Conservation (phyloP, 768 basidiomycete genomes). For the Myochromella boudieri region DNA sequence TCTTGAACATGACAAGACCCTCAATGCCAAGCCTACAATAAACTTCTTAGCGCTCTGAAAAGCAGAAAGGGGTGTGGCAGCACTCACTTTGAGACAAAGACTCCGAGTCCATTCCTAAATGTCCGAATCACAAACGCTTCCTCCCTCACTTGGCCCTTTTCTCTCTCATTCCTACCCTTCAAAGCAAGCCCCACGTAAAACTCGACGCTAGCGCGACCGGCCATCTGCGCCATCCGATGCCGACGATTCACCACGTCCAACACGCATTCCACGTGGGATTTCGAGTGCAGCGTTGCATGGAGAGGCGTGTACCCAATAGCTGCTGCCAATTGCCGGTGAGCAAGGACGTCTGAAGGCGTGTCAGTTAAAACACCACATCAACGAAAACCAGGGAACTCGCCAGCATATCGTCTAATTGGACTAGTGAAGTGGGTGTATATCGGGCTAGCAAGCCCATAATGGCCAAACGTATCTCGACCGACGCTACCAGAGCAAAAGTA, state of each 20-base stretch:
- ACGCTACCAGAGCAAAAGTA: slow-evolving; percentile 98
- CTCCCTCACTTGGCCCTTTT: slow-evolving; percentile 54
- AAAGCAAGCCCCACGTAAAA: slow-evolving; percentile 95
- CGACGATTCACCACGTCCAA: slow-evolving; percentile 86
- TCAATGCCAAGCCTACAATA: slow-evolving; percentile 81
- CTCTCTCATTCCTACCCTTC: slow-evolving; percentile 59
- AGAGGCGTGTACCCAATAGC: slow-evolving; percentile 83
- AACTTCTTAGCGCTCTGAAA: too few species aligned
- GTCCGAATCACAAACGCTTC: slow-evolving; percentile 93
- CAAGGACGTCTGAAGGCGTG: slow-evolving; percentile 71
- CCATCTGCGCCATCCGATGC: slow-evolving; percentile 98
- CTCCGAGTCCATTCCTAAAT: slow-evolving; percentile 94
- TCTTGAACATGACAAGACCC: slow-evolving; percentile 93
- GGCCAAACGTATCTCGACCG: slow-evolving; percentile 87
- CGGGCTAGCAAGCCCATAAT: slow-evolving; percentile 95
- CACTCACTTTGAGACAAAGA: slow-evolving; percentile 91
- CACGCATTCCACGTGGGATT: slow-evolving; percentile 82
- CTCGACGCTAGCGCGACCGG: slow-evolving; percentile 92
- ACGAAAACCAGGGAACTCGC: slow-evolving; percentile 35
- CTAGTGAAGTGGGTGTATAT: slow-evolving; percentile 99
- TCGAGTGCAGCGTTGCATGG: slow-evolving; percentile 86
- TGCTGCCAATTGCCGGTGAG: slow-evolving; percentile 89
- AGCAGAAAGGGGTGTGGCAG: too few species aligned
- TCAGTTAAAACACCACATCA: not conserved
- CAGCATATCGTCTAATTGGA: slow-evolving; percentile 95